Evolutionary conservation across 306 rosid species (phyloP).

Genomic region (Rosa rugosa): DNA sequence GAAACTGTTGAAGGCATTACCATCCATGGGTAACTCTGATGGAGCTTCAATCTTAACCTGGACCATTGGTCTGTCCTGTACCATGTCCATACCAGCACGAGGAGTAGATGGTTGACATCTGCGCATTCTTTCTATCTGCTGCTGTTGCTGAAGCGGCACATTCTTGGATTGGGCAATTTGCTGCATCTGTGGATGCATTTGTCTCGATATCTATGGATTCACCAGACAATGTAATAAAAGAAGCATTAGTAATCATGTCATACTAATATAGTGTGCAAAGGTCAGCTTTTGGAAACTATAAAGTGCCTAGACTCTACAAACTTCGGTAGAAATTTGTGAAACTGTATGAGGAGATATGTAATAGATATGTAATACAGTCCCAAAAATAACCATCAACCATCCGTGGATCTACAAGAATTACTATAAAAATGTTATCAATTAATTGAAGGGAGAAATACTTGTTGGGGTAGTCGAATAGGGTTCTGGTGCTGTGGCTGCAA

Average conservation of each 20-base stretch:
- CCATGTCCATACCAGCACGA: slow-evolving; percentile 59
- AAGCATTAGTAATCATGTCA: neutral
- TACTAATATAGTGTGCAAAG: neutral
- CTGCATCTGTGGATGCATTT: slow-evolving; percentile 72
- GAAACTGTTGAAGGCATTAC: slow-evolving; percentile 49
- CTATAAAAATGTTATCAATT: slow-evolving; percentile 16
- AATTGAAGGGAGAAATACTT: slow-evolving; percentile 48
- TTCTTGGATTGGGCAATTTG: slow-evolving; percentile 55
- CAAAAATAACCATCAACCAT: neutral
- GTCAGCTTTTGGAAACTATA: slow-evolving; percentile 2
- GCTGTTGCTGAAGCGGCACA: slow-evolving; percentile 42
- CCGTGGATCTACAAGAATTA: slow-evolving; percentile 16
- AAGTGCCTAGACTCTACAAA: slow-evolving; percentile 2
- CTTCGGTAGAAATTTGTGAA: neutral
- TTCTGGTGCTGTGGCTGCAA: slow-evolving; percentile 64
- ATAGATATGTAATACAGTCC: neutral
- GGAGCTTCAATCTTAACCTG: slow-evolving; percentile 83
- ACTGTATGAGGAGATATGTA: neutral
- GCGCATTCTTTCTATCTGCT: slow-evolving; percentile 58
- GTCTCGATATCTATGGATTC: slow-evolving; percentile 52
- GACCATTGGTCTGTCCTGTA: slow-evolving; percentile 76
- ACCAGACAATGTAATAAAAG: slow-evolving; percentile 13
- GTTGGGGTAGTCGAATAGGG: slow-evolving; percentile 61
- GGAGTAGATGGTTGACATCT: slow-evolving; percentile 57
- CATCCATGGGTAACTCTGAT: slow-evolving; percentile 64